Conservation (phyloP, 176 grass and related monocot species). For the bread wheat (Triticum aestivum) region DNA sequence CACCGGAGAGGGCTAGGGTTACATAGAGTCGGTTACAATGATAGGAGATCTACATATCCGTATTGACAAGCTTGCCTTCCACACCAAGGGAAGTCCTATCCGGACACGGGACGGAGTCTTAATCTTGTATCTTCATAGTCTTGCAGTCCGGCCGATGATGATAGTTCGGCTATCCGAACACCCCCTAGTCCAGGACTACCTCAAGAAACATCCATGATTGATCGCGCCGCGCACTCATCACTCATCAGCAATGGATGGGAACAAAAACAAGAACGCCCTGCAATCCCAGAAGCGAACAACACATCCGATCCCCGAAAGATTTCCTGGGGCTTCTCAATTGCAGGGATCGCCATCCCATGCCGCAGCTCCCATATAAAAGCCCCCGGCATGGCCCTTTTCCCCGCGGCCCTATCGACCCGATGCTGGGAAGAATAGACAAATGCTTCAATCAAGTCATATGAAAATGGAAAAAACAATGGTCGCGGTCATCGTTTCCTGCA, state of each 20-base stretch:
- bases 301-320: slow-evolving; percentile 31
- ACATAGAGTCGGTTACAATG: no score
- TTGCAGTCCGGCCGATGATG: no score
- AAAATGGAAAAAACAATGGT: neutral
- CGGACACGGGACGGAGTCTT: no score
- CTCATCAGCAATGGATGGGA: neutral
- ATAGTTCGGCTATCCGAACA: no score
- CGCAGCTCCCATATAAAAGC: neutral
- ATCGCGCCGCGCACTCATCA: neutral
- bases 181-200: no score
- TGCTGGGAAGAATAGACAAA: slow-evolving; percentile 19
- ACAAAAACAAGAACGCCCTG: neutral
- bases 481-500: slow-evolving; percentile 4
- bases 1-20: no score
- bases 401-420: neutral
- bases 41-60: no score
- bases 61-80: no score
- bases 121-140: no score
- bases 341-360: neutral
- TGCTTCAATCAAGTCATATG: neutral
- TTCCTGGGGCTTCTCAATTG: neutral
- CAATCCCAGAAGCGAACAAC: slow-evolving; percentile 18
- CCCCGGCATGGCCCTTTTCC: neutral
- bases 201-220: neutral
- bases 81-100: no score